These are phyloP conservation scores for Caloboletus firmus DNA, from an alignment of 1,284 basidiomycete species.

Conservation along the genomic window DNA sequence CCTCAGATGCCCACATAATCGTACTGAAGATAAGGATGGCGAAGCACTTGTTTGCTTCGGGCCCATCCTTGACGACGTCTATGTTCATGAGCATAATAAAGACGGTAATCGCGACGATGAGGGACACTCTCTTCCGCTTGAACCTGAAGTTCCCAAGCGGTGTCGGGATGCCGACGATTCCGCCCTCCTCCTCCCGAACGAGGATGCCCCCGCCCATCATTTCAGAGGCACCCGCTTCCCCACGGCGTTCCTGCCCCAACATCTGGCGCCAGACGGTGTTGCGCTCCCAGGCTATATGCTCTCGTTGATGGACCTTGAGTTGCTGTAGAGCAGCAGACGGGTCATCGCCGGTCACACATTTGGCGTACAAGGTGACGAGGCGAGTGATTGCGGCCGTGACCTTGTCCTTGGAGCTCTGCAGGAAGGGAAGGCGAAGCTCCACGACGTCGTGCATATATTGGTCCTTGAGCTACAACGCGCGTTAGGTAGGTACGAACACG, in stretches of 20 bases:
- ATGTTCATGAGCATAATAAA: conserved; percentile 65
- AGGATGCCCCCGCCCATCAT: conserved; percentile 51
- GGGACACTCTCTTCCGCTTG: conserved; percentile 61
- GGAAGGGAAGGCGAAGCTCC: conserved; percentile 72
- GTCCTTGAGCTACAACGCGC: conserved; percentile 67
- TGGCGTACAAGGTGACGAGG: conserved; percentile 79
- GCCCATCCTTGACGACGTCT: conserved; percentile 54
- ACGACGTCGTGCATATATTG: conserved; percentile 78
- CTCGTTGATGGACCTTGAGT: conserved; percentile 85
- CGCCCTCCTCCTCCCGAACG: conserved; percentile 52
- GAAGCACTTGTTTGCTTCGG: conserved; percentile 88
- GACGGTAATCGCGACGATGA: conserved; percentile 55
- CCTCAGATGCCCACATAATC: conserved; percentile 95
- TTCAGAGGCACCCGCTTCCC: conserved; percentile 47
- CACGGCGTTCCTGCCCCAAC: conserved; percentile 86
- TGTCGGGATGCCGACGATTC: conserved; percentile 54
- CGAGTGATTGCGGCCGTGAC: conserved; percentile 62
- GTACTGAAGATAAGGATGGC: conserved; percentile 92
- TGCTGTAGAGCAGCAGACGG: conserved; percentile 72
- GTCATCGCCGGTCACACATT: conserved; percentile 84
- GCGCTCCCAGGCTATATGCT: conserved; percentile 93
- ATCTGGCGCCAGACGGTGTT: conserved; percentile 98
- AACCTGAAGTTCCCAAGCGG: conserved; percentile 66
- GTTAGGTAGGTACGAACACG: neutral
- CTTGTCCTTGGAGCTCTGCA: conserved; percentile 58